Percentiles rank a stretch among this genome's conserved stretches.
phyloP scores from a whole-genome alignment of 305 asterid species.

The Fraxinus albicans region DNA sequence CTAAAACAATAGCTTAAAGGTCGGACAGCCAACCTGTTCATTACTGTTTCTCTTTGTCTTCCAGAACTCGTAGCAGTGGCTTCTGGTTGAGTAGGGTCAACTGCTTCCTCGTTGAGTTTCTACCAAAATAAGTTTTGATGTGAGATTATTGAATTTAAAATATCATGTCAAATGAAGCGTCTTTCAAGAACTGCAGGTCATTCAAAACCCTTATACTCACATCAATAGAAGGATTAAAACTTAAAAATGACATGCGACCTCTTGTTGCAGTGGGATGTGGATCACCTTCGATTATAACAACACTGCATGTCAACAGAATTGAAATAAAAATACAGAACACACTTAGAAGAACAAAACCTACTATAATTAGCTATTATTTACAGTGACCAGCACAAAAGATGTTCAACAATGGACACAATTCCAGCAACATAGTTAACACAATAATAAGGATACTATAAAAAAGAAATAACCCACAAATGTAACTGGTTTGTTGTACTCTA shows the following conservation, averaged over 20 bases:
- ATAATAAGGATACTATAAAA: background rate
- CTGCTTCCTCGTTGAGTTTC: conserved; percentile 70
- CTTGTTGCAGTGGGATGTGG: conserved; percentile 72
- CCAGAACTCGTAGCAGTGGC: conserved; percentile 54
- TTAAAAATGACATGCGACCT: conserved; percentile 92
- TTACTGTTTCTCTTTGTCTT: conserved; percentile 38
- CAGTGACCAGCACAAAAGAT: background rate
- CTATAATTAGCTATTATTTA: background rate
- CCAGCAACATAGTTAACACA: background rate
- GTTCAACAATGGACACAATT: background rate
- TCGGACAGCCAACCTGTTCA: conserved; percentile 40
- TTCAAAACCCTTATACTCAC: conserved; percentile 56
- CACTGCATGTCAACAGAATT: conserved; percentile 49
- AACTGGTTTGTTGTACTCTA: background rate
- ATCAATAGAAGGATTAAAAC: conserved; percentile 88
- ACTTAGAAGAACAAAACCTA: conserved; percentile 9
- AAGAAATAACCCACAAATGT: background rate
- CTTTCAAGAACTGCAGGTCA: conserved; percentile 18
- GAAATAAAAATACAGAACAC: conserved; percentile 12
- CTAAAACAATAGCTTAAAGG: conserved; percentile 4
- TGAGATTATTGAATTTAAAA: conserved; percentile 27
- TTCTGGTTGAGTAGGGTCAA: conserved; percentile 41
- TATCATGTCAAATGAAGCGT: conserved; percentile 6
- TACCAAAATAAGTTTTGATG: conserved; percentile 33
- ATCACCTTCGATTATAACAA: conserved; percentile 78